Conservation (phyloP, 495 filamentous ascomycete genomes). For the Recurvomyces mirabilis region DNA sequence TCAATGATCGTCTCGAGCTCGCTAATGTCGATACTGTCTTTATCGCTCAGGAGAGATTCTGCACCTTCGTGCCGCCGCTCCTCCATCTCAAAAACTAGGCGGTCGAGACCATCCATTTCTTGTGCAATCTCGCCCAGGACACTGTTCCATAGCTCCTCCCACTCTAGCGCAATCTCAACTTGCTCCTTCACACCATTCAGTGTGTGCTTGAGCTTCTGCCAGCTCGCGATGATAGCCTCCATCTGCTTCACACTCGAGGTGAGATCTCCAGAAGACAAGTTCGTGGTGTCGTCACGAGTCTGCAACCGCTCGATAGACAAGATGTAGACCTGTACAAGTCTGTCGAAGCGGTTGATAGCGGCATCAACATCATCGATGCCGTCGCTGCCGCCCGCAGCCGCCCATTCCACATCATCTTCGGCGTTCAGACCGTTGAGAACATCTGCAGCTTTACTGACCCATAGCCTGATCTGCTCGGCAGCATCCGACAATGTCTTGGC, state of each 20-base stretch:
- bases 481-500: conserved; percentile 65
- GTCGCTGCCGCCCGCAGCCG: conserved; percentile 80
- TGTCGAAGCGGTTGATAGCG: conserved; percentile 74
- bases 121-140: conserved; percentile 87
- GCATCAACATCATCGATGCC: conserved; percentile 80
- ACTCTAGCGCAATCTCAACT: conserved; percentile 95
- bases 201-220: conserved; percentile 64
- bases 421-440: conserved; percentile 76
- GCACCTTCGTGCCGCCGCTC: conserved; percentile 68
- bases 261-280: conserved; percentile 56
- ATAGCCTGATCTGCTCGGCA: conserved; percentile 80
- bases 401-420: conserved; percentile 96
- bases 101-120: conserved; percentile 73
- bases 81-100: conserved; percentile 91
- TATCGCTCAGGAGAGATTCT: conserved; percentile 39
- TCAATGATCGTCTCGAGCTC: conserved; percentile 92
- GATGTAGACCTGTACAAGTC: conserved; percentile 79
- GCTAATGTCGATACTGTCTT: conserved; percentile 57
- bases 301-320: conserved; percentile 82
- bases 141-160: conserved; percentile 92
- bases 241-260: conserved; percentile 68
- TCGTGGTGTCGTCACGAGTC: conserved; percentile 60
- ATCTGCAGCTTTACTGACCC: conserved; percentile 82
- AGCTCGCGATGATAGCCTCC: conserved; percentile 73
- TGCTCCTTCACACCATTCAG: conserved; percentile 72